phyloP scores from a whole-genome alignment of 257 asterid genomes.

The Osmanthus fragrans region DNA sequence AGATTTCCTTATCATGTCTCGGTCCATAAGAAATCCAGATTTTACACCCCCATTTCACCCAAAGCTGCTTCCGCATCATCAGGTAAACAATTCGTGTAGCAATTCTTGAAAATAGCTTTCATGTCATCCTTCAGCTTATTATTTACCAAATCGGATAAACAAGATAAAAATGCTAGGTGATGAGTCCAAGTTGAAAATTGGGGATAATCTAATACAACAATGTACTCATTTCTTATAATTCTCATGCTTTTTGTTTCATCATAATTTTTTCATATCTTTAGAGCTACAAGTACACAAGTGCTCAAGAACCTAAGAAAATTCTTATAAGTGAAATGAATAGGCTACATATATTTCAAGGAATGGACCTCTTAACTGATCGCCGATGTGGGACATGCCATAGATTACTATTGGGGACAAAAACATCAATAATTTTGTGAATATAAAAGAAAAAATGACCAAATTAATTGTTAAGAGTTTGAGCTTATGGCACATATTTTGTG shows the following conservation, averaged over 20 bases:
- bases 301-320: not conserved
- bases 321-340: not conserved
- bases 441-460: not conserved
- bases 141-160: too few relatives aligned
- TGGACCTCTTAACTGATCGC: not conserved
- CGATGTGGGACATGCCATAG: not conserved
- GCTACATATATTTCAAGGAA: not conserved
- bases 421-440: not conserved
- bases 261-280: too few relatives aligned
- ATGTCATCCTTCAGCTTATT: too few relatives aligned
- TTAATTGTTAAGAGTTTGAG: not conserved
- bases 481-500: not conserved
- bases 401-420: not conserved
- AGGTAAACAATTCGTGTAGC: constrained; percentile 36
- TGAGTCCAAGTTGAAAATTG: not conserved
- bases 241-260: too few relatives aligned
- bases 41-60: constrained; percentile 30
- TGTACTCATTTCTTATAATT: too few relatives aligned
- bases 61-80: constrained; percentile 54
- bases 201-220: too few relatives aligned
- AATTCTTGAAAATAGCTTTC: not conserved
- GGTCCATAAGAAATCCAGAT: constrained; percentile 16
- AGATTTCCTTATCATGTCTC: constrained; percentile 29
- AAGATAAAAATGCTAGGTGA: not conserved
- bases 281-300: not conserved